phyloP scores from a whole-genome alignment of 371 early-diverging fungal species.

The Mucor racemosus region DNA sequence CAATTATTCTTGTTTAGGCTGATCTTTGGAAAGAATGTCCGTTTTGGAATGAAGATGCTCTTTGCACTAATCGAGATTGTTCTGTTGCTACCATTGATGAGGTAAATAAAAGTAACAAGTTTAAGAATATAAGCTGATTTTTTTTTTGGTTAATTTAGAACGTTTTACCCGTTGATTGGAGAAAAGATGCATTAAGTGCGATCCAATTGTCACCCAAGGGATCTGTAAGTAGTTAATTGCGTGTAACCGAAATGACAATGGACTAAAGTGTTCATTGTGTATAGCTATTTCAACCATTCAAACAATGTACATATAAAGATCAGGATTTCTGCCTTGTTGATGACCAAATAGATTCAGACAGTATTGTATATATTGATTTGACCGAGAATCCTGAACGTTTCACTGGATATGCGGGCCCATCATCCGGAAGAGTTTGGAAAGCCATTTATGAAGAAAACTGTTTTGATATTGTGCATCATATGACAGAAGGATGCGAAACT shows the following conservation, averaged over 20 bases:
- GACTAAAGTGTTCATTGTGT: not conserved
- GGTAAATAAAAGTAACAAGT: conserved; percentile 31
- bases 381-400: conserved; percentile 93
- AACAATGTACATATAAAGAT: conserved; percentile 68
- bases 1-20: conserved; percentile 52
- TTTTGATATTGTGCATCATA: conserved; percentile 75
- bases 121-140: not conserved
- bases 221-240: conserved; percentile 37
- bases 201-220: conserved; percentile 57
- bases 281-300: conserved; percentile 56
- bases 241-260: conserved; percentile 2
- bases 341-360: conserved; percentile 67
- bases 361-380: conserved; percentile 87
- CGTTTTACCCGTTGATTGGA: conserved; percentile 54
- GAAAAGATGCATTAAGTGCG: conserved; percentile 59
- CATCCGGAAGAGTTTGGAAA: conserved; percentile 89
- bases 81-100: conserved; percentile 84
- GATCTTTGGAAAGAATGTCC: conserved; percentile 91
- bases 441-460: conserved; percentile 97
- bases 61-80: conserved; percentile 89
- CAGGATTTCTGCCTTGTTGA: conserved; percentile 92
- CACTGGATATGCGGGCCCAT: conserved; percentile 93
- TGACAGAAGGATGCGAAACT: conserved; percentile 60
- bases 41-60: conserved; percentile 86
- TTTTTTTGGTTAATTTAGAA: conserved; percentile 13